Base-by-base conservation (phyloP, 1,284 basidiomycete species). In the Ceratobasidium sp. region DNA sequence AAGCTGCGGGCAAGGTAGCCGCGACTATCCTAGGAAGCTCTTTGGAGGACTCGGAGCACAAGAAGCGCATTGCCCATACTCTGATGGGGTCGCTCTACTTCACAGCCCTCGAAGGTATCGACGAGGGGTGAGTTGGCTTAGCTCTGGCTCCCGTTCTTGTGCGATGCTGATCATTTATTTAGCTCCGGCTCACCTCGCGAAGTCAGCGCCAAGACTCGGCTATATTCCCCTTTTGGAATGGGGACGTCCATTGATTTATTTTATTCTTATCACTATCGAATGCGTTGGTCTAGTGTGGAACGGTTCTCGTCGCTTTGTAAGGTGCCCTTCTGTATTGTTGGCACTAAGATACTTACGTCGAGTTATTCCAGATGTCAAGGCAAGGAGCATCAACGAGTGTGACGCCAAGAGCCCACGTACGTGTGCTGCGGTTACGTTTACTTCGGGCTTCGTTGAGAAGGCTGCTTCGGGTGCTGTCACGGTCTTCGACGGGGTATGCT, bases 201-300 rank as follows among this genome's bases (percentile, higher is more conserved):
- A 14, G 33, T 72, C 11, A 17, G 22, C 17, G 47, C 69, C 6
- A 41, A 50, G 57, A 60, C 69, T 11, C 69, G 69, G 1, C 24
- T 72, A 22, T 72, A 72, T 31, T 72, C 69, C 2, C 69, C 69
- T 6, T 72, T 62, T 47, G 69, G 69, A 56, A 44, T 72, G 9
- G 69, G 69, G 11, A 72, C 69, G 4, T 72, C 69, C n/a, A 53
- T 72, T 22, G 69, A 72, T 29, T 53, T 72, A 19, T 44, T 15
- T 22, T 72, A 72, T 22, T 17, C 14, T 31, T 72, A 72, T 48
- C 45, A 72, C 22, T 57, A 48, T 48, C 24, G 69, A 24, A 19
- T n/a, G 8, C 57, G 69, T 11, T 24, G 47, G 27, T 41, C 4
- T 11, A 57, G 56, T 17, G 33, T n/a, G 3, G 57, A 72, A 50